These are phyloP conservation scores for Pyrenophora graminea DNA, from an alignment of 2,329 filamentous ascomycete species.

Conservation along the genomic window DNA sequence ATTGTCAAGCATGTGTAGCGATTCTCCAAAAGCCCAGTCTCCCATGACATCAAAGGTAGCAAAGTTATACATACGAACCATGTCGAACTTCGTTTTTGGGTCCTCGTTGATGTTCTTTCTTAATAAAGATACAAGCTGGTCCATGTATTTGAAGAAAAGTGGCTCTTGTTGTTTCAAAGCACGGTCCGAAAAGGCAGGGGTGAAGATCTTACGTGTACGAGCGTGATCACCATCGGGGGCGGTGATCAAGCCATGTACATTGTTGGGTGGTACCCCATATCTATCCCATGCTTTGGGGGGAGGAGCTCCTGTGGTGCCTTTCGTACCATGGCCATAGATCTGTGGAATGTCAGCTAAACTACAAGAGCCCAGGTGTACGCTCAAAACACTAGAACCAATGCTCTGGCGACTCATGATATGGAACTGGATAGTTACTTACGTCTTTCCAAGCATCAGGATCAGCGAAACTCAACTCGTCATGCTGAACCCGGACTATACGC, in stretches of 20 bases:
- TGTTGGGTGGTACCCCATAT: conserved; percentile 30
- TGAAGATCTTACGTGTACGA: conserved; percentile 47
- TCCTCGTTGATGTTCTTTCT: conserved; percentile 31
- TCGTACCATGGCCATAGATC: conserved; percentile 34
- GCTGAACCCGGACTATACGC: conserved; percentile 47
- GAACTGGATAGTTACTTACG: conserved; percentile 6
- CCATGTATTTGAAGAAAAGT: conserved; percentile 48
- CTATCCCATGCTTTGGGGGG: conserved; percentile 34
- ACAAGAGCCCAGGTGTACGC: too few species aligned
- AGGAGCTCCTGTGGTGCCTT: conserved; percentile 18
- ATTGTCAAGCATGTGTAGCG: conserved; percentile 37
- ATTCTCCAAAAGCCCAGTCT: conserved; percentile 39
- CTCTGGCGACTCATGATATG: not conserved
- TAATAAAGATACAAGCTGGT: conserved; percentile 48
- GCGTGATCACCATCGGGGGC: conserved; percentile 43
- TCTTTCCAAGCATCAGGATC: conserved; percentile 43
- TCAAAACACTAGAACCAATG: too few species aligned
- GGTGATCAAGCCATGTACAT: conserved; percentile 34
- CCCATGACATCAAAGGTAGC: conserved; percentile 43
- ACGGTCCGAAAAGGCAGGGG: conserved; percentile 49
- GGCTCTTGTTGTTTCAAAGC: conserved; percentile 49
- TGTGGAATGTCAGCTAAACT: conserved; percentile 1
- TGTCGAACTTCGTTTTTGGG: conserved; percentile 39
- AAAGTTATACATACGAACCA: conserved; percentile 42
- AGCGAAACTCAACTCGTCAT: conserved; percentile 49